Evolutionary conservation across 768 basidiomycete genomes (phyloP).

Genomic region (Amanita subjunquillea): DNA sequence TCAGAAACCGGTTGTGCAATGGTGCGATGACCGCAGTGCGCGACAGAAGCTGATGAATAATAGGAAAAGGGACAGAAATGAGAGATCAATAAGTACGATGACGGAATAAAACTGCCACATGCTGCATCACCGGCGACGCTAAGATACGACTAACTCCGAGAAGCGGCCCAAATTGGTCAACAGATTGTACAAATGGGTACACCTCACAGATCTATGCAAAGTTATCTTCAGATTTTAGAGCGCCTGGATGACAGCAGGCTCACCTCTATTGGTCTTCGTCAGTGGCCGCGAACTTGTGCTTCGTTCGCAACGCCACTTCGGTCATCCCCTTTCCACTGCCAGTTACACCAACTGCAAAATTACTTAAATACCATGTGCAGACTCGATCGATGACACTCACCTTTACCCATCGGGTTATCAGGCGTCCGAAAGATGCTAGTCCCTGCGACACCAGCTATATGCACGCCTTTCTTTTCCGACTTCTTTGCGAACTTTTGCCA

Average conservation of each 20-base stretch:
- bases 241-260: background rate
- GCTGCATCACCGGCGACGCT: constrained; percentile 3
- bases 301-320: constrained; percentile 50
- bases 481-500: constrained; percentile 98
- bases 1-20: background rate
- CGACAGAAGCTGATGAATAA: background rate
- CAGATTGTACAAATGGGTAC: constrained; percentile 3
- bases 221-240: background rate
- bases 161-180: constrained; percentile 3
- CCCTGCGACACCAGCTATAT: constrained; percentile 81
- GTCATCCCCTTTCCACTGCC: constrained; percentile 89
- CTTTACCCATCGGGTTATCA: constrained; percentile 81
- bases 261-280: constrained; percentile 15
- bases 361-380: constrained; percentile 2
- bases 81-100: constrained; percentile 2
- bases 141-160: constrained; percentile 6
- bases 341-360: constrained; percentile 71
- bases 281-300: constrained; percentile 60
- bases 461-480: constrained; percentile 84
- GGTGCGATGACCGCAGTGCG: background rate
- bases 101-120: constrained; percentile 7
- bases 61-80: constrained; percentile 1
- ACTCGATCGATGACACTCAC: constrained; percentile 28
- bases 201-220: constrained; percentile 1
- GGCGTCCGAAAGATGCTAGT: constrained; percentile 94